A percentile compares a stretch with the other conserved stretches of the same genome.
Evolutionary conservation across 2,329 filamentous ascomycete species (phyloP).

Genomic region (Trichoderma asperellum): DNA sequence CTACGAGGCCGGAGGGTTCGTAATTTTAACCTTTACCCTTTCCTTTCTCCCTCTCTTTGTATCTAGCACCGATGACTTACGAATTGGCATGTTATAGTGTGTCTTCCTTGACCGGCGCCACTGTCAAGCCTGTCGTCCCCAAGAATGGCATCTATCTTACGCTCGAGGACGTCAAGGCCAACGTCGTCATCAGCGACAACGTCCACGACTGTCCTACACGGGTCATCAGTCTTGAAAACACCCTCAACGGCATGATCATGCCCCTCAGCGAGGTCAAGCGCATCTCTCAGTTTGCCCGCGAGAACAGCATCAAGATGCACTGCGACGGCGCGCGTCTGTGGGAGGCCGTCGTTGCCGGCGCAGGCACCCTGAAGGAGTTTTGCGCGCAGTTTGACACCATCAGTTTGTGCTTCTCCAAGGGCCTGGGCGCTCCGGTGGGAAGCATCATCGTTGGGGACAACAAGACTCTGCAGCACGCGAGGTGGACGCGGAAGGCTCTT

Average conservation of each 20-base stretch:
- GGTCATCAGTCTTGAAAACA: constrained; percentile 85
- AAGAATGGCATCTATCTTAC: constrained; percentile 74
- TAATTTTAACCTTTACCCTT: constrained; percentile 3
- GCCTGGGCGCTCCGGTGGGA: constrained; percentile 79
- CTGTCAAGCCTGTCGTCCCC: constrained; percentile 68
- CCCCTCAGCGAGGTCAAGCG: constrained; percentile 71
- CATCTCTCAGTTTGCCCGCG: constrained; percentile 71
- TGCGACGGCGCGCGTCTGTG: constrained; percentile 80
- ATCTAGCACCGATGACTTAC: not conserved
- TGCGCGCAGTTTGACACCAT: constrained; percentile 73
- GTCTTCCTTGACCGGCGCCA: constrained; percentile 71
- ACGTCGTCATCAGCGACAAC: constrained; percentile 68
- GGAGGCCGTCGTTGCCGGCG: constrained; percentile 76
- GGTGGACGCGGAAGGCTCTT: constrained; percentile 66
- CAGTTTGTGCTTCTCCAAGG: constrained; percentile 80
- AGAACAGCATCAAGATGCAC: constrained; percentile 69
- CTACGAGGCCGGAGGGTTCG: constrained; percentile 65
- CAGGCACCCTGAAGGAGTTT: constrained; percentile 68
- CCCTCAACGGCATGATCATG: constrained; percentile 76
- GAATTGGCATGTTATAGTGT: constrained; percentile 55
- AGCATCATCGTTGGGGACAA: constrained; percentile 67
- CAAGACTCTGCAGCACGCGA: constrained; percentile 44
- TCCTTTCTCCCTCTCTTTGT: not conserved
- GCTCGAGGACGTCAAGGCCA: constrained; percentile 71
- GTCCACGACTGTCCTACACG: constrained; percentile 79